phyloP scores from a whole-genome alignment of 495 filamentous ascomycete genomes.

The Neurospora sp. region DNA sequence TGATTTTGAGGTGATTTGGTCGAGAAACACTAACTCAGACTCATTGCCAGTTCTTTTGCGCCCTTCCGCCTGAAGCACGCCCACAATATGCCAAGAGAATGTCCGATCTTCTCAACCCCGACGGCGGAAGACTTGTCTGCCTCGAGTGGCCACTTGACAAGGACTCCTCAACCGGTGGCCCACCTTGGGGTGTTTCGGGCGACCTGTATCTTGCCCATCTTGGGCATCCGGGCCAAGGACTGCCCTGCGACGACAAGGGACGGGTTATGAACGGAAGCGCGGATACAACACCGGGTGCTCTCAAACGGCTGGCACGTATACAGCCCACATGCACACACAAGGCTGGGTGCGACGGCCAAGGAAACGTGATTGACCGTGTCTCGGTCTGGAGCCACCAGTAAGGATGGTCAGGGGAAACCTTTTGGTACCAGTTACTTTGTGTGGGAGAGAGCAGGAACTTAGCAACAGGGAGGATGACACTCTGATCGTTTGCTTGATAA shows the following conservation, averaged over 20 bases:
- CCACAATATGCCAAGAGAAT: slow-evolving; percentile 62
- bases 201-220: slow-evolving; percentile 59
- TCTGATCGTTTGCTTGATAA: not conserved
- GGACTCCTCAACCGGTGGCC: slow-evolving; percentile 49
- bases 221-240: slow-evolving; percentile 51
- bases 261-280: slow-evolving; percentile 25
- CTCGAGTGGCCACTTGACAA: slow-evolving; percentile 75
- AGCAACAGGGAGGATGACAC: not conserved
- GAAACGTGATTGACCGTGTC: slow-evolving; percentile 51
- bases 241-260: slow-evolving; percentile 51
- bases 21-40: slow-evolving; percentile 1
- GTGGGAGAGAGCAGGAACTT: not conserved
- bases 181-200: slow-evolving; percentile 56
- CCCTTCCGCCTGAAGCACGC: slow-evolving; percentile 54
- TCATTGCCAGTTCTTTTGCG: slow-evolving; percentile 60
- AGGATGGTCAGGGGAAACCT: not conserved
- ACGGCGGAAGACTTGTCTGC: slow-evolving; percentile 59
- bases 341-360: slow-evolving; percentile 34
- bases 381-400: slow-evolving; percentile 35
- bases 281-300: slow-evolving; percentile 28
- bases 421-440: not conserved
- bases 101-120: slow-evolving; percentile 50
- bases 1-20: not conserved
- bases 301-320: slow-evolving; percentile 54
- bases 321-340: slow-evolving; percentile 61